phyloP scores from a whole-genome alignment of 441 rosid species.

The Populus hybrid region DNA sequence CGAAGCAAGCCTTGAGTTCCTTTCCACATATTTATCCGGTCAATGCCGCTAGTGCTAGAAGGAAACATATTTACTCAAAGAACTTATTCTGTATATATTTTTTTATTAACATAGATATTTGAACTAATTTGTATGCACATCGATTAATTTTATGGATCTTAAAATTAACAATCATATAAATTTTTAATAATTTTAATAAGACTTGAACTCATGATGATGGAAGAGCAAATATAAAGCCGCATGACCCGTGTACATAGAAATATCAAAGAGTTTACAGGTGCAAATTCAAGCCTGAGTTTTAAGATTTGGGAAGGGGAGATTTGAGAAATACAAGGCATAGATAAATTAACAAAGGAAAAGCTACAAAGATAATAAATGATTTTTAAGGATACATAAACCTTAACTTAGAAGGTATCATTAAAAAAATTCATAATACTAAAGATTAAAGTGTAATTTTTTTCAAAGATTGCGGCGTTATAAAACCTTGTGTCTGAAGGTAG shows the following conservation, averaged over 20 bases:
- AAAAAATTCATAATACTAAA: too few species aligned
- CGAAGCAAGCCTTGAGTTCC: too few species aligned
- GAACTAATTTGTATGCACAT: rapidly evolving
- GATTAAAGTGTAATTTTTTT: neutral
- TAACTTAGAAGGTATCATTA: neutral
- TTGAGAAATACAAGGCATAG: too few species aligned
- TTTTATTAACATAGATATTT: rapidly evolving
- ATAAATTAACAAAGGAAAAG: neutral
- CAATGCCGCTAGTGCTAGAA: too few species aligned
- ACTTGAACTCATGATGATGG: rapidly evolving
- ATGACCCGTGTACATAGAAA: too few species aligned
- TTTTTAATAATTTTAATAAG: rapidly evolving
- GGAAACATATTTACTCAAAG: too few species aligned
- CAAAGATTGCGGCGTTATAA: neutral
- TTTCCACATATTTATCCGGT: too few species aligned
- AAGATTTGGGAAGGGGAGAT: too few species aligned
- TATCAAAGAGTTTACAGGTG: too few species aligned
- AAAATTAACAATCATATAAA: rapidly evolving
- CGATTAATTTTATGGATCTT: rapidly evolving
- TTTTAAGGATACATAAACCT: neutral
- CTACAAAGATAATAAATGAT: neutral
- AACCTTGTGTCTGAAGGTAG: neutral
- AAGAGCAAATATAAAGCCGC: too few species aligned
- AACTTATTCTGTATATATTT: too few species aligned
- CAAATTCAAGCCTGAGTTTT: too few species aligned